Conservation (phyloP, 192 early-diverging fungal species). For the Coemansia sp. region DNA sequence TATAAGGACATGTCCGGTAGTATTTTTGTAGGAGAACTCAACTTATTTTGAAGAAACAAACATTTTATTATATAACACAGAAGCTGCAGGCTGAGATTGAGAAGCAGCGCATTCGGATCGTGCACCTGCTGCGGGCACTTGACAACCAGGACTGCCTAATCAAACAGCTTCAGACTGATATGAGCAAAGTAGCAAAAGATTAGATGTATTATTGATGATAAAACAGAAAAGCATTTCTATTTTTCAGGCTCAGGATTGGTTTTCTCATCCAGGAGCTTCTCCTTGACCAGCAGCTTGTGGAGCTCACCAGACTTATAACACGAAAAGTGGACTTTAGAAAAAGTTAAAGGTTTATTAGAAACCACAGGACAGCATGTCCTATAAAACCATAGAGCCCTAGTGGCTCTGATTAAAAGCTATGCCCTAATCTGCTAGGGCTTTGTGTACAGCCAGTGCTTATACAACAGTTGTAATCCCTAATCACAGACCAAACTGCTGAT, state of each 20-base stretch:
- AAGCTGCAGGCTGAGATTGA: constrained; percentile 24
- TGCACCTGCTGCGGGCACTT: constrained; percentile 39
- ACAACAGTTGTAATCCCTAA: background rate
- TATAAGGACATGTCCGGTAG: no score
- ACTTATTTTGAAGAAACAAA: no score
- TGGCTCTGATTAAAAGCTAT: no score
- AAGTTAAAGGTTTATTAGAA: no score
- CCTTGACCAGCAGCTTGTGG: background rate
- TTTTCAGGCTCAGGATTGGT: background rate
- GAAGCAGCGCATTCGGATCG: constrained; percentile 31
- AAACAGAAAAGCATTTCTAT: constrained; percentile 45
- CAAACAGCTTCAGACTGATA: constrained; percentile 10
- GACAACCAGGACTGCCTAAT: constrained; percentile 28
- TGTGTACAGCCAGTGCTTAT: no score
- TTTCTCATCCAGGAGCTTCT: background rate
- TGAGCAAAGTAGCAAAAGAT: background rate
- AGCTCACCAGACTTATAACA: no score
- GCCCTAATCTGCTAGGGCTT: no score
- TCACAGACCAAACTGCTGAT: constrained; percentile 2
- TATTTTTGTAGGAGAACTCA: no score
- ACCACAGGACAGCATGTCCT: no score
- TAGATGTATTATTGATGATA: background rate
- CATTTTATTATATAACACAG: no score
- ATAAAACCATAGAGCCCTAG: no score
- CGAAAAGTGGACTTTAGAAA: no score